These are phyloP conservation scores for Austropuccinia psidii DNA, from an alignment of 1,284 basidiomycete genomes.

Conservation along the genomic window DNA sequence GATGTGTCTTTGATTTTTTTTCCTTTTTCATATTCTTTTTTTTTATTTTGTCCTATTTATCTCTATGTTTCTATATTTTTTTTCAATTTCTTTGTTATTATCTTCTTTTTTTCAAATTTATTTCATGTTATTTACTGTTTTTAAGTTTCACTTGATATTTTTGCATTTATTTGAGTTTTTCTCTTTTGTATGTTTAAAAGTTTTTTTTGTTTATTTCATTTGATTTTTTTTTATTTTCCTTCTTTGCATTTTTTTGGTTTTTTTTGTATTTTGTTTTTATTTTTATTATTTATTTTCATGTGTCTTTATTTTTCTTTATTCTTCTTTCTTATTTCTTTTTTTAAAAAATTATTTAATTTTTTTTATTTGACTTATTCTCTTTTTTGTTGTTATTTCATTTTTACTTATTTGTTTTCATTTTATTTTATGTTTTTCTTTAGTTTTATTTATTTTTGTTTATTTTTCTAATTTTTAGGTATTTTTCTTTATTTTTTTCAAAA, in stretches of 20 bases:
- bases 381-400: no score
- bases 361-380: no score
- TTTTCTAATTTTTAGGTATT: no score
- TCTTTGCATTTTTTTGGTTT: background rate
- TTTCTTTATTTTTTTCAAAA: no score
- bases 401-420: no score
- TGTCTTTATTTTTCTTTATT: no score
- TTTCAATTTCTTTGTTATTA: background rate
- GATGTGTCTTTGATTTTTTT: background rate
- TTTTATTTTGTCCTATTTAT: background rate
- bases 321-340: no score
- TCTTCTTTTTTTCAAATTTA: background rate
- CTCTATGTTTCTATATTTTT: background rate
- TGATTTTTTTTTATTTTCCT: background rate
- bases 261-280: background rate
- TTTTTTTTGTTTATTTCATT: background rate
- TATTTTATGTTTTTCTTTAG: no score
- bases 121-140: background rate
- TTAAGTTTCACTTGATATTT: background rate
- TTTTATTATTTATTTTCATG: background rate
- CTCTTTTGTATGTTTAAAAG: background rate
- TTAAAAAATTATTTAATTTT: no score
- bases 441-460: no score
- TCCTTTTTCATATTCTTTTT: background rate
- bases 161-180: background rate